Evolutionary conservation across 169 alveolate genomes (phyloP).

Genomic region (Eimeria sp.): DNA sequence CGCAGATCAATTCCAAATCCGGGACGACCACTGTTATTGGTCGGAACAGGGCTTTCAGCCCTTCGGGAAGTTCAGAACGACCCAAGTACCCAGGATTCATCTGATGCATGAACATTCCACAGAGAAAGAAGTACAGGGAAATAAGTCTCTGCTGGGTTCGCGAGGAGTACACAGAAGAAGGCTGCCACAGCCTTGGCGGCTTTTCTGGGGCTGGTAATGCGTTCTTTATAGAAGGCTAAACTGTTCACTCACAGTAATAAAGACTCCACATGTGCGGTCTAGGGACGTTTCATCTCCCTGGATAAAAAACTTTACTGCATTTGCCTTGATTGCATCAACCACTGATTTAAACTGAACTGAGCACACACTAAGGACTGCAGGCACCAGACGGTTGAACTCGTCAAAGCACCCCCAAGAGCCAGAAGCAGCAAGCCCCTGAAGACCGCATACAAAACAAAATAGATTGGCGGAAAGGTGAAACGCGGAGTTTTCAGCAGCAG

Average conservation of each 20-base stretch:
- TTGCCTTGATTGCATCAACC: slow-evolving; percentile 95
- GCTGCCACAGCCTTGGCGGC: neutral
- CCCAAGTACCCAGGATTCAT: slow-evolving; percentile 98
- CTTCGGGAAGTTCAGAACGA: slow-evolving; percentile 98
- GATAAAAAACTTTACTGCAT: slow-evolving; percentile 88
- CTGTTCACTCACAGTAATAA: slow-evolving; percentile 90
- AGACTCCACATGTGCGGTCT: slow-evolving; percentile 97
- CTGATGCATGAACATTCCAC: slow-evolving; percentile 7
- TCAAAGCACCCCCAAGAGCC: slow-evolving; percentile 99
- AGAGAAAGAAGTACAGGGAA: neutral
- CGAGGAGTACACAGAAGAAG: neutral
- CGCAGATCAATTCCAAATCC: slow-evolving; percentile 97
- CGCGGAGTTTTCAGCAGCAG: neutral
- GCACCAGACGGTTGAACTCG: slow-evolving; percentile 98
- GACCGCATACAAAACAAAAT: neutral
- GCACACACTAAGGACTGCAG: slow-evolving; percentile 98
- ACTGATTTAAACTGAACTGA: slow-evolving; percentile 98
- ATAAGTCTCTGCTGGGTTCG: neutral
- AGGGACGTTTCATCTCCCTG: slow-evolving; percentile 96
- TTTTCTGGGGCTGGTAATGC: neutral
- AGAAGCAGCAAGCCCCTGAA: slow-evolving; percentile 97
- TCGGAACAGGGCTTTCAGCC: slow-evolving; percentile 97
- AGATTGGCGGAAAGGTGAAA: neutral
- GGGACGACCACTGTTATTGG: slow-evolving; percentile 98
- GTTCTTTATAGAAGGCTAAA: too few species aligned